Base-by-base conservation (phyloP, 495 filamentous ascomycete species). In the Darksidea phi region DNA sequence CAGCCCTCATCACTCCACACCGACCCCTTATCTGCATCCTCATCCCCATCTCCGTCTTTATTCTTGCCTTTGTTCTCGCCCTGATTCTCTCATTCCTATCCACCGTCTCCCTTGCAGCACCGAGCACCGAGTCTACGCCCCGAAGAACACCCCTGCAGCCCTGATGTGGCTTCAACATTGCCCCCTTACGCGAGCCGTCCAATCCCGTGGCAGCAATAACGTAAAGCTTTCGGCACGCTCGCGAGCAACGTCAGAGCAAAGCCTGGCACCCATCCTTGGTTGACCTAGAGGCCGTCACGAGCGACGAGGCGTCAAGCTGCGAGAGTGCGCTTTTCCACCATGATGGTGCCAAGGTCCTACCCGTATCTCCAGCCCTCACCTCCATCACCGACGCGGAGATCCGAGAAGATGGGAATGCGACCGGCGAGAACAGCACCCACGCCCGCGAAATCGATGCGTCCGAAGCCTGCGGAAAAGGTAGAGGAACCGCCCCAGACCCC, bases 261-360 rank as follows among this genome's bases (percentile, higher is more conserved):
- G 18, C 2, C 18, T 48, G 47, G 24, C n/a, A 26, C 17, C 17
- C 42, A 15, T 15, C 52, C 26, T 37, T 26, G 26, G 17, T 15
- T 49, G 11, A n/a, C 24, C n/a, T 20, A 21, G 21, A 26, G 18
- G 38, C 38, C 48, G 52, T 59, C 57, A 60, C 57, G 37, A 25
- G 51, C 38, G 17, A 37, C 28, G 15, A 24, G 46, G 20, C 41
- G 23, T 36, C 54, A 53, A 47, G 37, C 48, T 21, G 43, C 59
- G n/a, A n/a, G n/a, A n/a, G n/a, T 21, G 57, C 21, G 4, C 13
- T 36, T 54, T 26, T 49, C 41, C 61, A 69, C 41, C 23, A 69
- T 69, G 66, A 66, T 69, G 58, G 62, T 66, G 54, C 66, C 66
- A 55, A 61, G 66, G 54, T 69, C 66, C 47, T 69, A 65, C 36